Conservation (phyloP, 2,329 filamentous ascomycete genomes). For the Penicillium sp. region DNA sequence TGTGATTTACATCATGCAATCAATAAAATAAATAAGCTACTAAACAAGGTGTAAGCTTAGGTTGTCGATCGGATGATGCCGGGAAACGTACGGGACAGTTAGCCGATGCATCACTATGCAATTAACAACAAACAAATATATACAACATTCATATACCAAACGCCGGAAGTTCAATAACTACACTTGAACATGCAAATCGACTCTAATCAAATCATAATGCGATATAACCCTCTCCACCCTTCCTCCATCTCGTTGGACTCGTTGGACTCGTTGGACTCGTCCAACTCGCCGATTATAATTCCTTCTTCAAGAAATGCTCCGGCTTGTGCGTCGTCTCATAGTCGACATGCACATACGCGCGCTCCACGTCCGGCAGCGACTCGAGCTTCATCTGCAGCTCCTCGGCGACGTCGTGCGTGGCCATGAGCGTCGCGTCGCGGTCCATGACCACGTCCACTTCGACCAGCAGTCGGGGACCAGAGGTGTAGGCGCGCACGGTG, state of each 20-base stretch:
- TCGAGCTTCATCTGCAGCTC: conserved; percentile 92
- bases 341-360: conserved; percentile 95
- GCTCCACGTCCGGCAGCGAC: conserved; percentile 83
- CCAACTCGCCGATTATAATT: conserved; percentile 34
- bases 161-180: no score
- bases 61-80: no score
- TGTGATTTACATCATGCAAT: no score
- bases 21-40: no score
- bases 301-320: conserved; percentile 70
- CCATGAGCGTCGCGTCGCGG: conserved; percentile 63
- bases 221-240: no score
- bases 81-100: no score
- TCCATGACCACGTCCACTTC: conserved; percentile 98
- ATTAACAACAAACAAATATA: no score
- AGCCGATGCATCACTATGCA: no score
- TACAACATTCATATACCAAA: no score
- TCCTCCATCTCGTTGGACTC: neutral
- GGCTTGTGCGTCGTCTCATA: conserved; percentile 96
- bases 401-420: conserved; percentile 90
- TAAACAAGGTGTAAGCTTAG: no score
- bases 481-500: conserved; percentile 91
- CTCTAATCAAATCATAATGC: neutral
- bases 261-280: neutral
- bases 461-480: conserved; percentile 80
- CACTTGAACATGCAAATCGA: no score